A percentile compares a stretch with the other conserved stretches of the same genome.
Evolutionary conservation across 1,284 basidiomycete species (phyloP).

Genomic region (Papiliotrema flavescens): DNA sequence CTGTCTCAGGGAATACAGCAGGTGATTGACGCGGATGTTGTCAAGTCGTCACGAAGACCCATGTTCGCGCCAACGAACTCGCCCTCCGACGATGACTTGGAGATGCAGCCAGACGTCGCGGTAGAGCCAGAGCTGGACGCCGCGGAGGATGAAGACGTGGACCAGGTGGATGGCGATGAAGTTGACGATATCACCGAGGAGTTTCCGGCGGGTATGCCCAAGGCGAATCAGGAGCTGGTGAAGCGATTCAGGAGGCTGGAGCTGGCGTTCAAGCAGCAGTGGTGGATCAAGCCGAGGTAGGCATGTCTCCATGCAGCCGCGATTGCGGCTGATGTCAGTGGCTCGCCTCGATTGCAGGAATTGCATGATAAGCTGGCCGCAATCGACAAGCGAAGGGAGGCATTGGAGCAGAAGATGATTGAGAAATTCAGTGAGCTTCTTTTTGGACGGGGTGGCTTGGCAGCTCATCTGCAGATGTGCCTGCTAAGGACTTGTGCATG

Average conservation of each 20-base stretch:
- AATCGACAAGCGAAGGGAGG: conserved; percentile 19
- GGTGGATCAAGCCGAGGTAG: conserved; percentile 71
- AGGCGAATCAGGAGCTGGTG: conserved; percentile 17
- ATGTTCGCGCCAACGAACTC: conserved; percentile 6
- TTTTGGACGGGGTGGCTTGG: background rate
- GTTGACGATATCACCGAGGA: conserved; percentile 8
- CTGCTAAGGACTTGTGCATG: background rate
- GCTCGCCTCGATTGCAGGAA: conserved; percentile 58
- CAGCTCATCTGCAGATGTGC: background rate
- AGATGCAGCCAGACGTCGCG: conserved; percentile 17
- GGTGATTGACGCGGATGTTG: conserved; percentile 53
- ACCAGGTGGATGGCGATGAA: background rate
- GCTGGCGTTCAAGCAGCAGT: conserved; percentile 42
- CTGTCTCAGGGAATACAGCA: conserved; percentile 61
- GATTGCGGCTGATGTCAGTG: conserved; percentile 37
- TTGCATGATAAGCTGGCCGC: conserved; percentile 54
- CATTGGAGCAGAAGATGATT: conserved; percentile 29
- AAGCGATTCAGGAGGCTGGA: conserved; percentile 21
- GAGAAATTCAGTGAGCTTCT: conserved; percentile 54
- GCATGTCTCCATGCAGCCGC: conserved; percentile 17
- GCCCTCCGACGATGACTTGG: conserved; percentile 25
- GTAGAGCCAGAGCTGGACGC: conserved; percentile 16
- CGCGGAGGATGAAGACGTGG: background rate
- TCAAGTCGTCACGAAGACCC: conserved; percentile 14
- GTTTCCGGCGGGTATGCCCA: conserved; percentile 9